These are phyloP conservation scores for Trichoderma cornu-damae DNA, from an alignment of 2,329 filamentous ascomycete genomes.

Conservation along the genomic window DNA sequence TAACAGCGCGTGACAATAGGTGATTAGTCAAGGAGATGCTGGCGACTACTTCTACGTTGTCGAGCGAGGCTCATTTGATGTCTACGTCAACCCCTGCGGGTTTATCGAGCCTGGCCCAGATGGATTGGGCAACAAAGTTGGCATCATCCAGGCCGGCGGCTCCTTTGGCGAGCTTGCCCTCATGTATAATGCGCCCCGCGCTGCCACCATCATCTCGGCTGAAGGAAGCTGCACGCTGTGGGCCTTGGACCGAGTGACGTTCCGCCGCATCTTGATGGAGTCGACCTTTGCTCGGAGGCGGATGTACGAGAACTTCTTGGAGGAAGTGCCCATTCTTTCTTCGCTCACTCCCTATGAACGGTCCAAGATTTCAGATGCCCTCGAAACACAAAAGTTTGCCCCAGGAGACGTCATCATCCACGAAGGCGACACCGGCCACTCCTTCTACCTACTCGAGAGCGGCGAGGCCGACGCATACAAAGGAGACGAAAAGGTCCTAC, in stretches of 20 bases:
- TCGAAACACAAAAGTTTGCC: conserved; percentile 84
- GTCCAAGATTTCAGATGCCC: conserved; percentile 92
- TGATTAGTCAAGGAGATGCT: conserved; percentile 91
- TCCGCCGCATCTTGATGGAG: conserved; percentile 97
- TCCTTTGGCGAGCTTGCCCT: conserved; percentile 95
- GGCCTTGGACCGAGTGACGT: conserved; percentile 92
- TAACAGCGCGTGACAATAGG: conserved; percentile 49
- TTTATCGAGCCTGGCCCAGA: conserved; percentile 72
- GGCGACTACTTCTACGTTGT: conserved; percentile 98
- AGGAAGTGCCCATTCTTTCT: conserved; percentile 82
- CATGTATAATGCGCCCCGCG: conserved; percentile 98
- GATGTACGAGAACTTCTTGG: conserved; percentile 95
- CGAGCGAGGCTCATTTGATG: conserved; percentile 83
- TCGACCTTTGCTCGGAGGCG: conserved; percentile 91
- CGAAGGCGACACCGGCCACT: conserved; percentile 85
- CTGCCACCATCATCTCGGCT: conserved; percentile 84
- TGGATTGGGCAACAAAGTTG: conserved; percentile 78
- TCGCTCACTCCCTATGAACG: conserved; percentile 87
- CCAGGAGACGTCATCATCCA: conserved; percentile 77
- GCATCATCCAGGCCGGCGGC: conserved; percentile 76
- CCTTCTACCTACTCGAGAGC: conserved; percentile 84
- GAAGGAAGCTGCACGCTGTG: conserved; percentile 77
- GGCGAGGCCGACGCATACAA: conserved; percentile 87
- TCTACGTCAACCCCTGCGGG: conserved; percentile 79
- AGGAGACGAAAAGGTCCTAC: conserved; percentile 68